Evolutionary conservation across 2,329 filamentous ascomycete genomes (phyloP).

Genomic region (Xylariaceae sp.): DNA sequence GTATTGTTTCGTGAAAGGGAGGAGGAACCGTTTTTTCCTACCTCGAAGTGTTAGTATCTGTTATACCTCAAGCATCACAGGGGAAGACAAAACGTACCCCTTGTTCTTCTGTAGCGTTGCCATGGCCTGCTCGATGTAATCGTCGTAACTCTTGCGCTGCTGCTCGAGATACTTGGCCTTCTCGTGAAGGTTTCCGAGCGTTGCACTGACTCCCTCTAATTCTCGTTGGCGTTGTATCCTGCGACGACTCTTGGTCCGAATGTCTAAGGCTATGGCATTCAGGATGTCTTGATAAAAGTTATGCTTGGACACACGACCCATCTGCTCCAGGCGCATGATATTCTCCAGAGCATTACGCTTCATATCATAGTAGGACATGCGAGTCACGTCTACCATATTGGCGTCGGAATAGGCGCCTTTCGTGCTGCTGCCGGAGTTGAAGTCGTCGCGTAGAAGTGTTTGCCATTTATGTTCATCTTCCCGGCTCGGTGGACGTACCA

Average conservation of each 20-base stretch:
- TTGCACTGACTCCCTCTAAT: conserved; percentile 75
- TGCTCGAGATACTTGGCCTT: conserved; percentile 92
- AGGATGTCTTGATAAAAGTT: conserved; percentile 98
- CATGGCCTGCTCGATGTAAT: conserved; percentile 99
- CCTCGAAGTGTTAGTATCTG: conserved; percentile 21
- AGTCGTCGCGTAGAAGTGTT: conserved; percentile 75
- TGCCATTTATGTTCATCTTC: conserved; percentile 93
- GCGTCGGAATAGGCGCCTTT: conserved; percentile 86
- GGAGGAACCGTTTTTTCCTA: conserved; percentile 84
- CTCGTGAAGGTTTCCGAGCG: conserved; percentile 70
- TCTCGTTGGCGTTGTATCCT: conserved; percentile 89
- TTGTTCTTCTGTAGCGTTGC: conserved; percentile 95
- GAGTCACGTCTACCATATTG: conserved; percentile 83
- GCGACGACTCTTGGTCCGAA: conserved; percentile 92
- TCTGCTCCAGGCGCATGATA: conserved; percentile 80
- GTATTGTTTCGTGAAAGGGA: conserved; percentile 98
- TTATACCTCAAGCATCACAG: not conserved
- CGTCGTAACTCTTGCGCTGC: conserved; percentile 95
- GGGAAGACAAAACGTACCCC: conserved; percentile 50
- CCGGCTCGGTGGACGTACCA: conserved; percentile 79
- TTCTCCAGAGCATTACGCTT: conserved; percentile 94
- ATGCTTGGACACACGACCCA: conserved; percentile 80
- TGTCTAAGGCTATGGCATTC: conserved; percentile 94
- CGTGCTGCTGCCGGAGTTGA: conserved; percentile 61
- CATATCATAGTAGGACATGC: conserved; percentile 85